Base-by-base conservation (phyloP, 2,329 filamentous ascomycete species). In the Penicillium sp. region DNA sequence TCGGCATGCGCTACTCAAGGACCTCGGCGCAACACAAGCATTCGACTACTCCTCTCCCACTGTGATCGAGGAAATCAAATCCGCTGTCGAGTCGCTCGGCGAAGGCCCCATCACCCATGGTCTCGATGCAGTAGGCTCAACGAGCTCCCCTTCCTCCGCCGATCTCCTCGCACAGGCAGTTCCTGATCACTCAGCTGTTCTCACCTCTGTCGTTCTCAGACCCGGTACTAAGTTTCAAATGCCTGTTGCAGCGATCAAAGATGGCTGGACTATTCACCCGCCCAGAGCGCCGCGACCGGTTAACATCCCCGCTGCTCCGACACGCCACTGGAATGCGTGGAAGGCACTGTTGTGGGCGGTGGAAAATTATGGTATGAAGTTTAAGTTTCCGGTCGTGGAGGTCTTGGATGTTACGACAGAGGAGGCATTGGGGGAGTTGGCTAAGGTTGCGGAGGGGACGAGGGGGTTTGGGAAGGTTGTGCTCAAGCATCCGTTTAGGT, bases 1-100 rank as follows among this genome's bases (percentile, higher is more conserved):
- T 3, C 68, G 73, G 56, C 61, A 67, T 45, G 59, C 65, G n/a
- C 35, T 64, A 19, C 19, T 61, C 11, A 45, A 11, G 17, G 31
- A 38, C 35, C 46, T 60, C 11, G 61, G 56, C 8, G 61, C 61
- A 11, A 60, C 61, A 5, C 56, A 23, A 3, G 59, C 50, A 26
- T 63, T 60, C 38, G 45, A 63, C 29, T 63, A 63, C 52, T 30
- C 48, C 5, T 61, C 58, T 13, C 38, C 62, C 1, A 62, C 49
- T 46, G 60, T 59, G 9, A 21, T 56, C 7, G 29, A n/a, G 1
- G 56, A 63, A 9, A 63, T 56, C n/a, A 31, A 30, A 19, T 19
- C 38, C 38, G 23, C 44, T 5, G 9, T 21, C 11, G 17, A 17
- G 23, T 21, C 48, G 15, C 31, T 35, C 31, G 31, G 31, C 31